Base-by-base conservation (phyloP, 208 protist species). In the Trypanosoma melophagium region DNA sequence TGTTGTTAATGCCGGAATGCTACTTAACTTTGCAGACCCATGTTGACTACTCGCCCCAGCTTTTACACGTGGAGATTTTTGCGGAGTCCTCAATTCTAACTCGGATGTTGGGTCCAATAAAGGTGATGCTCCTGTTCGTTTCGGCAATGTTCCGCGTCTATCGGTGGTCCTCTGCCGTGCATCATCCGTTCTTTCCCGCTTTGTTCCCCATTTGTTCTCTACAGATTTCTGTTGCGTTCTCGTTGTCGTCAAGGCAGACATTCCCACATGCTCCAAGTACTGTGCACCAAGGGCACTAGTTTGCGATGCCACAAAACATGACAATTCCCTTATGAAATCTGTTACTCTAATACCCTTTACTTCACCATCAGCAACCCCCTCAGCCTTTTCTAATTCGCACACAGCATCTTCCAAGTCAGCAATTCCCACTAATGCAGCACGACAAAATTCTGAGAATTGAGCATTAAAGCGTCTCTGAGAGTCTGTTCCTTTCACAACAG, bases 401-500 rank as follows among this genome's bases (percentile, higher is more conserved):
- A 89, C 72, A 19, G 83, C 83, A 44, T 90, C 85, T 55, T 94
- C 85, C 14, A 91, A 21, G 50, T 89, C 79, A 12, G 76, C 65
- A 41, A 87, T 60, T 40, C 74, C 77, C 16, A 82, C 60, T 35
- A 90, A 24, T 38, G 84, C 78, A 60, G 68, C 76, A 0, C 66
- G 57, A 69, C 85, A 95, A 66, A 95, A 87, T 61, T 92, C 80
- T 0, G 79, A 73, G 65, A 91, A 90, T 57, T 84, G 69, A 24
- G 57, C 69, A 67, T 85, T 92, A 63, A 95, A 95, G 7, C 72
- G 60, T 40, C 80, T 76, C 63, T 95, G 86, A 16, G 83, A 88
- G 65, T 86, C 78, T 0, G 86, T 95, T 57, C 86, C 89, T 41
- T 89, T 89, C 17, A 91, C 84, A 56, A 95, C 81, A 14, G 21